Percentiles rank a stretch among this genome's conserved stretches.
Conservation (phyloP, 441 rosid genomes). For the Macaranga tanarius region DNA sequence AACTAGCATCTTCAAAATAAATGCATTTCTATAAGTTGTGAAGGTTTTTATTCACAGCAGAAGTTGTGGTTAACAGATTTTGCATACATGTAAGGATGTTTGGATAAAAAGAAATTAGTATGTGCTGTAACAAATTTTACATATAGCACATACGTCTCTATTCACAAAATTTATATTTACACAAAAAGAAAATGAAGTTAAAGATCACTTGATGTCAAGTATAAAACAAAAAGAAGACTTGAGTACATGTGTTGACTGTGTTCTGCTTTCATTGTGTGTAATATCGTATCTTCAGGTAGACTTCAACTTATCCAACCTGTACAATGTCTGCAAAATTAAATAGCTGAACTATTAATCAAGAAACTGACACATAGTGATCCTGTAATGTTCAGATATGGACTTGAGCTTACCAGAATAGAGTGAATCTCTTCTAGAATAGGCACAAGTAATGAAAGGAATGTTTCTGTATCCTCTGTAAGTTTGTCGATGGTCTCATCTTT, state of each 20-base stretch:
- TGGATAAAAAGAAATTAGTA: neutral
- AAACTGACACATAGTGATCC: neutral
- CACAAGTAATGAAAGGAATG: constrained; percentile 47
- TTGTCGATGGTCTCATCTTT: constrained; percentile 49
- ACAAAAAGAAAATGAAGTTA: constrained; percentile 6
- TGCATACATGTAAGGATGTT: neutral
- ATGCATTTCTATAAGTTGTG: neutral
- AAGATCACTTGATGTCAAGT: constrained; percentile 13
- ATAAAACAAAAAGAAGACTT: constrained; percentile 12
- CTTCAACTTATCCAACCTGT: constrained; percentile 51
- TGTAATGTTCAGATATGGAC: no score
- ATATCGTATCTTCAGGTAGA: constrained; percentile 33
- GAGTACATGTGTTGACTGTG: constrained; percentile 10
- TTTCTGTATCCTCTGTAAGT: constrained; percentile 56
- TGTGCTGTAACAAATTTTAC: no score
- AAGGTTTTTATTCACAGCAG: neutral
- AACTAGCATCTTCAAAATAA: no score
- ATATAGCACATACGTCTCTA: no score
- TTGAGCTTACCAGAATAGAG: constrained; percentile 51
- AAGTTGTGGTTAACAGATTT: neutral
- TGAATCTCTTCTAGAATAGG: constrained; percentile 69
- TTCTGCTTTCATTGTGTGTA: constrained; percentile 1
- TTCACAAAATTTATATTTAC: constrained; percentile 20
- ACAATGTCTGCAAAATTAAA: constrained; percentile 40
- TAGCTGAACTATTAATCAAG: neutral